phyloP scores from a whole-genome alignment of 2,329 filamentous ascomycete genomes.

The Aspergillus aculeatinus region DNA sequence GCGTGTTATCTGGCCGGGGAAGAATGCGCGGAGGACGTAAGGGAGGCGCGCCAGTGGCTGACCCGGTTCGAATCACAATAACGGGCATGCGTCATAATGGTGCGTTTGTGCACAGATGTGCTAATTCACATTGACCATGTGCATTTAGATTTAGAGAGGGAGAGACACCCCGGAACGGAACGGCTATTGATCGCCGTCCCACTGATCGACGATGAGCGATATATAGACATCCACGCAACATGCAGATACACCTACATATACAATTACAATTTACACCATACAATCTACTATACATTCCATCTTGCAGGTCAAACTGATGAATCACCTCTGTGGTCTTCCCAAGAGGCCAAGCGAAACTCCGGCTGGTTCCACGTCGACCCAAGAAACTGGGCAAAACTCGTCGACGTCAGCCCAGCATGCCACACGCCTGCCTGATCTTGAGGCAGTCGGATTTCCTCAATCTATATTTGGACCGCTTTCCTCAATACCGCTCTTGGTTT shows the following conservation, averaged over 20 bases:
- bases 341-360: background rate
- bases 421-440: background rate
- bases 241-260: background rate
- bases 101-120: conserved; percentile 4
- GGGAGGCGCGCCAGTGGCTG: conserved; percentile 36
- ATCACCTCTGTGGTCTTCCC: background rate
- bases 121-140: background rate
- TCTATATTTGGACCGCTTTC: background rate
- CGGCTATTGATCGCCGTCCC: background rate
- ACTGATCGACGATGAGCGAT: background rate
- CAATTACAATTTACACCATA: background rate
- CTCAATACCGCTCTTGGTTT: background rate
- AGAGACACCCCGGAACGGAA: background rate
- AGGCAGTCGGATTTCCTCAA: background rate
- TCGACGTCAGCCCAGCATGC: conserved; percentile 23
- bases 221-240: background rate
- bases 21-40: conserved; percentile 31
- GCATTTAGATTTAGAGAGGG: background rate
- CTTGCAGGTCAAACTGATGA: background rate
- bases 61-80: conserved; percentile 24
- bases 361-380: conserved; percentile 9
- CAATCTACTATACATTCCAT: background rate
- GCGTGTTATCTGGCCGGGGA: conserved; percentile 38
- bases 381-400: conserved; percentile 16
- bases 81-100: background rate